A percentile compares a stretch with the other conserved stretches of the same genome.
Evolutionary conservation across 2,329 filamentous ascomycete species (phyloP).

Genomic region (Lecanicillium sp.): DNA sequence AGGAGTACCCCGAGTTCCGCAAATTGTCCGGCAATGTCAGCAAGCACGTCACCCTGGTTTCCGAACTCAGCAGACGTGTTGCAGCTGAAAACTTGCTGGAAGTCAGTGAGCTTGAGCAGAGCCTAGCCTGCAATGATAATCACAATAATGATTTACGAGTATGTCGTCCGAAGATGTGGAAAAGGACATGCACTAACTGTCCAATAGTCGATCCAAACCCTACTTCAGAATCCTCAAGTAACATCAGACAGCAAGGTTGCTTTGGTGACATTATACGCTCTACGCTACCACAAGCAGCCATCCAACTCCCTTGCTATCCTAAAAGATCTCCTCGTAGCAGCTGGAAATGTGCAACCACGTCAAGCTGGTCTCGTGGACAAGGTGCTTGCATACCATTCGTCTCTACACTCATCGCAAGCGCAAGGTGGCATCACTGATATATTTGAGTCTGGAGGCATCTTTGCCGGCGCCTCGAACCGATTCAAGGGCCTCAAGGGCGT

Average conservation of each 20-base stretch:
- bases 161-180: slow-evolving; percentile 23
- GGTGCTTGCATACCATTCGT: slow-evolving; percentile 78
- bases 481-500: slow-evolving; percentile 96
- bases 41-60: slow-evolving; percentile 94
- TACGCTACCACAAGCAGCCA: slow-evolving; percentile 83
- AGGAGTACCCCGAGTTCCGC: slow-evolving; percentile 96
- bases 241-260: slow-evolving; percentile 78
- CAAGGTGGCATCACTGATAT: slow-evolving; percentile 79
- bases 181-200: neutral
- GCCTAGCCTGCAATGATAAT: slow-evolving; percentile 93
- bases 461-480: slow-evolving; percentile 77
- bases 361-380: slow-evolving; percentile 76
- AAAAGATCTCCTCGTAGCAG: slow-evolving; percentile 76
- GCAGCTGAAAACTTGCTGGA: slow-evolving; percentile 84
- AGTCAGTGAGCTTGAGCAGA: slow-evolving; percentile 95
- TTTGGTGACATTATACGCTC: slow-evolving; percentile 86
- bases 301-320: slow-evolving; percentile 79
- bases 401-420: slow-evolving; percentile 71
- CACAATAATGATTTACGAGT: slow-evolving; percentile 88
- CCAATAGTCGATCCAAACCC: slow-evolving; percentile 67
- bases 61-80: slow-evolving; percentile 84
- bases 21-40: slow-evolving; percentile 97
- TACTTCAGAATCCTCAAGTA: slow-evolving; percentile 76
- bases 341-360: slow-evolving; percentile 71
- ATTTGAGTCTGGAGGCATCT: slow-evolving; percentile 87